phyloP scores from a whole-genome alignment of 768 basidiomycete species.

The Hirschioporus abietinus region DNA sequence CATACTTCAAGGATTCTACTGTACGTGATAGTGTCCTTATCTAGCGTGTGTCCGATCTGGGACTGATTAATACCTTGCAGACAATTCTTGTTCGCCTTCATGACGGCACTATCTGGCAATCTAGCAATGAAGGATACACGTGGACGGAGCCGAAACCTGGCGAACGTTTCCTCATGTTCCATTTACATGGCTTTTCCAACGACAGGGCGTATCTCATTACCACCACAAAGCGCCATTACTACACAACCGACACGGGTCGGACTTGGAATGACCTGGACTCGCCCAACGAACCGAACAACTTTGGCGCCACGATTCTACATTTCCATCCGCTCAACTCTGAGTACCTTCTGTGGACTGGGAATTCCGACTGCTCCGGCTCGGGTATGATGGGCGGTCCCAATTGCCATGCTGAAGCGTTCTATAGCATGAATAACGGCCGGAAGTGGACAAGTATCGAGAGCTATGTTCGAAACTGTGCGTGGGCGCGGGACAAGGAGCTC shows the following conservation, averaged over 20 bases:
- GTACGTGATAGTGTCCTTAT: constrained; percentile 30
- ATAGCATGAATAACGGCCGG: constrained; percentile 72
- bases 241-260: constrained; percentile 79
- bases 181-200: constrained; percentile 72
- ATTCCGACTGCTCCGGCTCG: constrained; percentile 52
- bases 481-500: constrained; percentile 79
- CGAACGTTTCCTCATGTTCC: constrained; percentile 73
- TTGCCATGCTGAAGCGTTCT: constrained; percentile 75
- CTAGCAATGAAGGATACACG: constrained; percentile 88
- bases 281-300: constrained; percentile 72
- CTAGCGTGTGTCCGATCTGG: not conserved
- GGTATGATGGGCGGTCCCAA: constrained; percentile 22
- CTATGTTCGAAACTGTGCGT: constrained; percentile 89
- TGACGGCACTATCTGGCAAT: constrained; percentile 87
- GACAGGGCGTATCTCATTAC: constrained; percentile 94
- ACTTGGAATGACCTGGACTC: constrained; percentile 56
- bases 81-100: constrained; percentile 78
- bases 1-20: constrained; percentile 80
- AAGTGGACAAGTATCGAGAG: constrained; percentile 72
- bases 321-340: constrained; percentile 84
- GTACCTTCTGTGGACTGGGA: constrained; percentile 85
- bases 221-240: constrained; percentile 51
- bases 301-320: constrained; percentile 68
- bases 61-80: constrained; percentile 27
- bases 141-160: constrained; percentile 67